These are phyloP conservation scores for Eucalyptus globulus DNA, from an alignment of 345 rosid genomes.

Conservation along the genomic window DNA sequence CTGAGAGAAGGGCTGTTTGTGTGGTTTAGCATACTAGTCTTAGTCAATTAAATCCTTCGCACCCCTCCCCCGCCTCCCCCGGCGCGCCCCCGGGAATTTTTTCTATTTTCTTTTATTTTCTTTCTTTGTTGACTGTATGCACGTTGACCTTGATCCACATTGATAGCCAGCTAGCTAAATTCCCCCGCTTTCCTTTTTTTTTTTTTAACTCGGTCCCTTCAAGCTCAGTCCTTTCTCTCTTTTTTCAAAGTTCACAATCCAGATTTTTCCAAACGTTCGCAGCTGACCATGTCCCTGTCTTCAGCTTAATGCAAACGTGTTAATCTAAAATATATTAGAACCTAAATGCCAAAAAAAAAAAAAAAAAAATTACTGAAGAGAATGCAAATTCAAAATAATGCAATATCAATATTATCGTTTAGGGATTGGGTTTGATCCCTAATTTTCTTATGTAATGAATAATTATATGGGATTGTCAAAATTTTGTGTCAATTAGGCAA, in stretches of 20 bases:
- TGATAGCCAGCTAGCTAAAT: not conserved
- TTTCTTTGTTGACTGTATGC: not conserved
- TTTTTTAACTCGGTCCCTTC: no score
- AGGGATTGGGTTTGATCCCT: not conserved
- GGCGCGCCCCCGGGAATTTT: no score
- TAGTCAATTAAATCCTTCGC: not conserved
- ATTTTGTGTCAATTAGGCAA: not conserved
- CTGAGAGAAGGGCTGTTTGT: not conserved
- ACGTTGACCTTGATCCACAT: not conserved
- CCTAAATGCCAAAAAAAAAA: not conserved
- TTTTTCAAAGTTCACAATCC: not conserved
- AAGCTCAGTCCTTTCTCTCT: no score
- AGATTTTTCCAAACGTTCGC: not conserved
- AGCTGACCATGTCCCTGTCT: not conserved
- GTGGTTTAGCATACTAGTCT: not conserved
- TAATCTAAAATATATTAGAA: not conserved
- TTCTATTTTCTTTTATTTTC: no score
- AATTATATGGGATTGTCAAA: not conserved
- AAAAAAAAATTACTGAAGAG: not conserved
- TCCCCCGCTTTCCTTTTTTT: not conserved
- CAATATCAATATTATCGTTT: not conserved
- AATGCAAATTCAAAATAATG: not conserved
- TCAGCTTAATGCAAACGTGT: not conserved
- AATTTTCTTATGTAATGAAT: not conserved
- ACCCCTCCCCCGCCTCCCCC: no score